Percentiles rank a stretch among this genome's conserved stretches.
Conservation (phyloP, 1,284 basidiomycete species). For the Hypsizygus ulmarius region DNA sequence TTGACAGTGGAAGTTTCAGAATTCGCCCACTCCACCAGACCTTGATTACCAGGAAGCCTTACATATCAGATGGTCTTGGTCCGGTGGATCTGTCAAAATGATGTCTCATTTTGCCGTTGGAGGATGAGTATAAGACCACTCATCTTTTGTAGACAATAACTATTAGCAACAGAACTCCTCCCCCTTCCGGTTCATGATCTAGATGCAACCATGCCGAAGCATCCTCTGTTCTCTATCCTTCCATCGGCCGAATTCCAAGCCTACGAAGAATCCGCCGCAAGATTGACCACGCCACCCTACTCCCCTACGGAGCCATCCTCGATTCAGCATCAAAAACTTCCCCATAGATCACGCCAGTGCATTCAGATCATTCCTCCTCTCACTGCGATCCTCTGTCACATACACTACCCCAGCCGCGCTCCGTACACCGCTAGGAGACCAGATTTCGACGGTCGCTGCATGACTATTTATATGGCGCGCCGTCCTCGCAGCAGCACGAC, state of each 20-base stretch:
- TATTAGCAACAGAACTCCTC: background rate
- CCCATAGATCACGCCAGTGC: background rate
- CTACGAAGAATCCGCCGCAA: background rate
- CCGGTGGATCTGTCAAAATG: too few species aligned
- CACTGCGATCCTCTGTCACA: background rate
- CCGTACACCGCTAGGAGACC: background rate
- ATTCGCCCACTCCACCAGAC: too few species aligned
- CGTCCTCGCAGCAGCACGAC: too few species aligned
- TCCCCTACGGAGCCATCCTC: background rate
- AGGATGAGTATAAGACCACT: too few species aligned
- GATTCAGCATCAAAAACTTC: background rate
- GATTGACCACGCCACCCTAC: conserved; percentile 7
- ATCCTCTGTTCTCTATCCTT: conserved; percentile 9
- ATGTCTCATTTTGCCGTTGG: background rate
- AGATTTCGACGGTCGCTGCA: conserved; percentile 1
- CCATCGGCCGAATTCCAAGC: conserved; percentile 11
- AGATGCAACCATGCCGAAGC: conserved; percentile 1
- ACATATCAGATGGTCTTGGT: too few species aligned
- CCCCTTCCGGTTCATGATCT: background rate
- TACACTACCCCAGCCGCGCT: background rate
- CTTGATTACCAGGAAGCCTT: too few species aligned
- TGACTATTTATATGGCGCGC: background rate
- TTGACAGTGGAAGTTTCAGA: too few species aligned
- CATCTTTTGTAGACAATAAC: too few species aligned
- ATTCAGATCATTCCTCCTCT: conserved; percentile 3